phyloP scores from a whole-genome alignment of 305 asterid genomes.

The Fraxinus velutina region DNA sequence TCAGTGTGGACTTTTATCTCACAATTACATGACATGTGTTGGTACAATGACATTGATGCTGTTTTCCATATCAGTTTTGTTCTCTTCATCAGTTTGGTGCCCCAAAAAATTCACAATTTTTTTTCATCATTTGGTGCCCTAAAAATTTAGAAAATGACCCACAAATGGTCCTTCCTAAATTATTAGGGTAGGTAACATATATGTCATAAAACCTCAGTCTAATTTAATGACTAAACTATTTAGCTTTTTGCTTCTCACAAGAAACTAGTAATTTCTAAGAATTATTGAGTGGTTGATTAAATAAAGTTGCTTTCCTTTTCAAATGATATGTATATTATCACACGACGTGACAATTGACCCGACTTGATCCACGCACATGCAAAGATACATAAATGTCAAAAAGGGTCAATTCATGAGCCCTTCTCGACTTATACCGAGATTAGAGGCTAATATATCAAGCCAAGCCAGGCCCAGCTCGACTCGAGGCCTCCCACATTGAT shows the following conservation, averaged over 20 bases:
- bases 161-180: background rate
- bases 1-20: background rate
- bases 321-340: background rate
- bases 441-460: background rate
- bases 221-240: background rate
- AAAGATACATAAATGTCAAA: background rate
- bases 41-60: constrained; percentile 2
- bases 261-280: background rate
- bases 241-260: background rate
- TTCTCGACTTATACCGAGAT: background rate
- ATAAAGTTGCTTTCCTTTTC: background rate
- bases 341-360: background rate
- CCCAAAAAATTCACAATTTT: background rate
- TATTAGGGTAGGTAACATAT: constrained; percentile 1
- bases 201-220: background rate
- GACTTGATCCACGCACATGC: background rate
- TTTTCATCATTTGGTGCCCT: background rate
- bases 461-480: background rate
- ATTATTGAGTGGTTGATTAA: background rate
- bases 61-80: constrained; percentile 26
- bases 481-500: background rate
- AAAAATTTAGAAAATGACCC: background rate
- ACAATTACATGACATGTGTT: background rate
- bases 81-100: background rate
- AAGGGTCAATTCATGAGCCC: background rate